Evolutionary conservation across 2,329 filamentous ascomycete species (phyloP), one percentile per base, ranked within the genome.

Genomic region (Triangularia setosa): DNA sequence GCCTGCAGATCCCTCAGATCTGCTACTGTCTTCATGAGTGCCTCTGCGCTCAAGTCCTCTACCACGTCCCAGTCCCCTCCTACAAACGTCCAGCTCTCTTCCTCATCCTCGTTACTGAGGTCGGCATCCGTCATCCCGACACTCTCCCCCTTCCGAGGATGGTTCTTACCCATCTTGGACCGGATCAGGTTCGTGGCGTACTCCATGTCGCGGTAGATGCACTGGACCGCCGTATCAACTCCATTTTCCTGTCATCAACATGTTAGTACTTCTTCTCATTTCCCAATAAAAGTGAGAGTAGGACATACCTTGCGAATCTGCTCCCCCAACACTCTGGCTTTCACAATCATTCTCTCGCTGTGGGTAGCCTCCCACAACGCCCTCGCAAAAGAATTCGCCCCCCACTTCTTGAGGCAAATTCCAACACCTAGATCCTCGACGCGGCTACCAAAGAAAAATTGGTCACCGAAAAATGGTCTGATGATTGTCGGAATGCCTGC

Each of bases 381-480:
- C 64, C 91, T 84, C 16, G 92, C 90, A 71, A 99, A 94, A 40
- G 89, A 85, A 69, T 87, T 90, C n/a, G 91, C 89, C 23, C 95
- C 96, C 80, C 97, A 87, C 76, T 92, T 95, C 80, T 90, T 93
- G 71, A 99, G 82, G 73, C 89, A 92, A 21, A 97, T 88, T 0
- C 95, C 95, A 1, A 98, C 95, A 0, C 95, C 94, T 5, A 99
- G 82, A 72, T 98, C 94, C 75, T 98, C 93, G 1, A 98, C 90
- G 3, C 95, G 85, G 28, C 84, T 86, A 6, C 93, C 95, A 72
- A 96, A 98, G 81, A 99, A 99, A 82, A 90, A 97, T 74, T 99
- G 95, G 72, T 99, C 95, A 4, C 95, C 95, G 73, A 99, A 99
- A 80, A 98, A 99, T 0, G 95, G 95, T 66, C 94, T 91, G 73